These are phyloP conservation scores for Hypoxylon sp. DNA, from an alignment of 2,329 filamentous ascomycete species.

Conservation along the genomic window DNA sequence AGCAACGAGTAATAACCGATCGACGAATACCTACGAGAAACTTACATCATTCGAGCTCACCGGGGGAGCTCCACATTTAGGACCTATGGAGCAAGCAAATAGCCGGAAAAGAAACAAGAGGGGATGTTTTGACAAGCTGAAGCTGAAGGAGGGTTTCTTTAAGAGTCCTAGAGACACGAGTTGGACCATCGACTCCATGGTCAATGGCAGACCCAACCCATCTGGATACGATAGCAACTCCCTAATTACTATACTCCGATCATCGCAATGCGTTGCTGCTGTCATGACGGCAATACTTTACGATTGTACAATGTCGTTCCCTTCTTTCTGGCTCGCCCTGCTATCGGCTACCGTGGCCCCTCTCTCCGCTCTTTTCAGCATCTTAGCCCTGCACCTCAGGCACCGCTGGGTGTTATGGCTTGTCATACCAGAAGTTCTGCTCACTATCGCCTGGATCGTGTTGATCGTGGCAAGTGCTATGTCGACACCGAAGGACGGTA, in stretches of 20 bases:
- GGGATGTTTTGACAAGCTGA: background rate
- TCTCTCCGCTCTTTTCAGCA: slow-evolving; percentile 28
- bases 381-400: slow-evolving; percentile 33
- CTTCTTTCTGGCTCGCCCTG: slow-evolving; percentile 28
- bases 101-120: background rate
- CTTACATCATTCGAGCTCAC: background rate
- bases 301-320: slow-evolving; percentile 28
- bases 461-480: slow-evolving; percentile 19
- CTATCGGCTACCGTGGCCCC: slow-evolving; percentile 3
- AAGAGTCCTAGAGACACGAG: slow-evolving; percentile 36
- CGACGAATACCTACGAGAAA: background rate
- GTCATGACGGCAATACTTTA: slow-evolving; percentile 28
- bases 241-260: slow-evolving; percentile 42
- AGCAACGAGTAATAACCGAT: slow-evolving; percentile 8
- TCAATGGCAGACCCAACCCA: slow-evolving; percentile 32
- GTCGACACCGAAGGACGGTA: slow-evolving; percentile 29
- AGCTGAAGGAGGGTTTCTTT: slow-evolving; percentile 28
- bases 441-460: slow-evolving; percentile 32
- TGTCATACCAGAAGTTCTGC: slow-evolving; percentile 30
- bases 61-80: background rate
- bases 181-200: slow-evolving; percentile 40
- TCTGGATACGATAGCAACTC: slow-evolving; percentile 43
- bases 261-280: slow-evolving; percentile 34
- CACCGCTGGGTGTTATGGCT: slow-evolving; percentile 36
- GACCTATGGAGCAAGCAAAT: background rate